phyloP scores from a whole-genome alignment of 176 grass and related monocot species.

The Juncus effusus region DNA sequence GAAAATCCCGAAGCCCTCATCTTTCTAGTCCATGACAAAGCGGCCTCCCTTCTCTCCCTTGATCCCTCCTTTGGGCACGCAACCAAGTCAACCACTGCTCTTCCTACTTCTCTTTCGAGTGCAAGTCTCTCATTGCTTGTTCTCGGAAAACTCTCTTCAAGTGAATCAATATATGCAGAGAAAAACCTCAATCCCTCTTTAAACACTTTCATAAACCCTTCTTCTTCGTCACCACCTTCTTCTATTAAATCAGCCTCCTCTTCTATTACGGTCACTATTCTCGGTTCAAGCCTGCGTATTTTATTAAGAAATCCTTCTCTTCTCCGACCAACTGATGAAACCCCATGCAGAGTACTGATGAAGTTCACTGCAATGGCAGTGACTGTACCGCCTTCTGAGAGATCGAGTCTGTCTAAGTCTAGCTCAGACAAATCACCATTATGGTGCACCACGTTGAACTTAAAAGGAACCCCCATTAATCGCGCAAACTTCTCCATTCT shows the following conservation, averaged over 20 bases:
- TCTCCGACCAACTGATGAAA: slow-evolving; percentile 42
- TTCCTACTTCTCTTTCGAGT: slow-evolving; percentile 68
- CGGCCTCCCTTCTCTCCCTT: slow-evolving; percentile 71
- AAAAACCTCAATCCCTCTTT: slow-evolving; percentile 77
- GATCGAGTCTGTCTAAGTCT: slow-evolving; percentile 71
- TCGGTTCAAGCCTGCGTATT: slow-evolving; percentile 57
- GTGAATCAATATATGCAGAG: slow-evolving; percentile 85
- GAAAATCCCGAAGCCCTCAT: slow-evolving; percentile 65
- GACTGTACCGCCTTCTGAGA: slow-evolving; percentile 35
- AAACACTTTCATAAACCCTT: slow-evolving; percentile 78
- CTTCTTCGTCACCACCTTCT: slow-evolving; percentile 50
- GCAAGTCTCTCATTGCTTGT: slow-evolving; percentile 86
- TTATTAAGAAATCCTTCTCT: slow-evolving; percentile 51
- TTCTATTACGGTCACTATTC: slow-evolving; percentile 78
- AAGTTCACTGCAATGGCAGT: slow-evolving; percentile 80
- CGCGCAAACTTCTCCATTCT: slow-evolving; percentile 98
- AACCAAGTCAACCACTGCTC: slow-evolving; percentile 76
- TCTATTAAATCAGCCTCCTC: slow-evolving; percentile 84
- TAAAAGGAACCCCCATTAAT: slow-evolving; percentile 94
- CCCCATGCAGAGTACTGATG: slow-evolving; percentile 60
- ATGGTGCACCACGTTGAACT: slow-evolving; percentile 79
- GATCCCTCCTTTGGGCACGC: slow-evolving; percentile 72
- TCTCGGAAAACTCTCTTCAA: slow-evolving; percentile 85
- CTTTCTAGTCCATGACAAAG: slow-evolving; percentile 53
- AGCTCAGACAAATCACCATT: slow-evolving; percentile 71